Percentiles rank a stretch among this genome's conserved stretches.
Conservation (phyloP, 2,329 filamentous ascomycete genomes). For the Pestalotiopsis sp. region DNA sequence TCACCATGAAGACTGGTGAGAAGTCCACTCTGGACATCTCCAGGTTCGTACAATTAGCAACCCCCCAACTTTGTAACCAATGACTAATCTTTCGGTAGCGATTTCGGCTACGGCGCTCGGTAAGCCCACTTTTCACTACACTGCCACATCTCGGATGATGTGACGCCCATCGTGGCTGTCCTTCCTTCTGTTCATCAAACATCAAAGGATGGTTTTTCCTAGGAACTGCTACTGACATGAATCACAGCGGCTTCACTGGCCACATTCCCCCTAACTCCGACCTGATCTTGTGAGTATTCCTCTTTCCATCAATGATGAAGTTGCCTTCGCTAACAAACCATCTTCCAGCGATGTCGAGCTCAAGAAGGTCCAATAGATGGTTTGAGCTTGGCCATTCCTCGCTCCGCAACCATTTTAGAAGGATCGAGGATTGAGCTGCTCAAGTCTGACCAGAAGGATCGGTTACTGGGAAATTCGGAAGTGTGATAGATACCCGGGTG, state of each 20-base stretch:
- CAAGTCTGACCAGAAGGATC: neutral
- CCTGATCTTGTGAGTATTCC: constrained; percentile 31
- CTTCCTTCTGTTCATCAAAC: neutral
- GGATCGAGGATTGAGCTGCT: neutral
- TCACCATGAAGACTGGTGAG: constrained; percentile 87
- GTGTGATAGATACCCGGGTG: neutral
- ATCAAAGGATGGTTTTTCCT: neutral
- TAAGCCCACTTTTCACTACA: constrained; percentile 20
- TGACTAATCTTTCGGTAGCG: constrained; percentile 25
- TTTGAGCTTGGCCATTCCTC: neutral
- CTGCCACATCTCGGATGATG: neutral
- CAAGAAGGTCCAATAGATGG: constrained; percentile 17
- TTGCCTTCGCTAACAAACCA: constrained; percentile 4
- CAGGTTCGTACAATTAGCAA: constrained; percentile 47
- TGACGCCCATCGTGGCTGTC: neutral
- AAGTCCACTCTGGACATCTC: constrained; percentile 84
- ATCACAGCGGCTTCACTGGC: constrained; percentile 26
- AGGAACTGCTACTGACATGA: neutral
- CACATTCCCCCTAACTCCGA: constrained; percentile 34
- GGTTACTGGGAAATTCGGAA: neutral
- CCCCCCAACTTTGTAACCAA: constrained; percentile 7
- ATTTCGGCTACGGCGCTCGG: constrained; percentile 35
- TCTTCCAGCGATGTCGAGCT: constrained; percentile 18
- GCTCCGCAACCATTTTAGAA: neutral
- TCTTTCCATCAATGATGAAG: neutral